Conservation (phyloP, 2,329 filamentous ascomycete genomes). For the Lecanicillium sp. region DNA sequence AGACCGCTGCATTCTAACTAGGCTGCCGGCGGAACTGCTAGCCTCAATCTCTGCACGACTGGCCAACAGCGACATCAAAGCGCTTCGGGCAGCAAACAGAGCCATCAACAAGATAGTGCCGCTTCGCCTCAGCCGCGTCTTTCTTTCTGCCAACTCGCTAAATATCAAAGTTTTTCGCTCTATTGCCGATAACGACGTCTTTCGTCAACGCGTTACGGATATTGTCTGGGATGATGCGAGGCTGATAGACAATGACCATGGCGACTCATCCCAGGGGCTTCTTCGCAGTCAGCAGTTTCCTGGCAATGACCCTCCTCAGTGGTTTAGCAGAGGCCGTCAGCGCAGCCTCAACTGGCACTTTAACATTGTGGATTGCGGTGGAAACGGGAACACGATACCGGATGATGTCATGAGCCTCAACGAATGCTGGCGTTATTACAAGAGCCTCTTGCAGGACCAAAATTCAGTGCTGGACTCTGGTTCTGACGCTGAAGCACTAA, state of each 20-base stretch:
- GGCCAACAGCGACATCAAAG: constrained; percentile 16
- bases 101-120: constrained; percentile 24
- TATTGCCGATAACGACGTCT: constrained; percentile 24
- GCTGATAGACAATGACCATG: not conserved
- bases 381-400: constrained; percentile 1
- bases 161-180: constrained; percentile 27
- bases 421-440: constrained; percentile 1
- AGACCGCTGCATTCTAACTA: too few species aligned
- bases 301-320: not conserved
- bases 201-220: constrained; percentile 22
- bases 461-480: not conserved
- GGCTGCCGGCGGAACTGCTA: constrained; percentile 19
- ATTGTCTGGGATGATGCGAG: constrained; percentile 28
- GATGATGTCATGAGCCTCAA: not conserved
- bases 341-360: not conserved
- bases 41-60: constrained; percentile 17
- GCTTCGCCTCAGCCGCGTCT: constrained; percentile 18
- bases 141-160: constrained; percentile 27
- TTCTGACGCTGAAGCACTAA: constrained; percentile 1
- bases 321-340: not conserved
- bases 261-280: not conserved
- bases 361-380: not conserved
- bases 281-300: not conserved
- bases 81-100: constrained; percentile 27
- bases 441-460: not conserved